Evolutionary conservation across 495 filamentous ascomycete species (phyloP).

Genomic region (Schizothecium vesticola): DNA sequence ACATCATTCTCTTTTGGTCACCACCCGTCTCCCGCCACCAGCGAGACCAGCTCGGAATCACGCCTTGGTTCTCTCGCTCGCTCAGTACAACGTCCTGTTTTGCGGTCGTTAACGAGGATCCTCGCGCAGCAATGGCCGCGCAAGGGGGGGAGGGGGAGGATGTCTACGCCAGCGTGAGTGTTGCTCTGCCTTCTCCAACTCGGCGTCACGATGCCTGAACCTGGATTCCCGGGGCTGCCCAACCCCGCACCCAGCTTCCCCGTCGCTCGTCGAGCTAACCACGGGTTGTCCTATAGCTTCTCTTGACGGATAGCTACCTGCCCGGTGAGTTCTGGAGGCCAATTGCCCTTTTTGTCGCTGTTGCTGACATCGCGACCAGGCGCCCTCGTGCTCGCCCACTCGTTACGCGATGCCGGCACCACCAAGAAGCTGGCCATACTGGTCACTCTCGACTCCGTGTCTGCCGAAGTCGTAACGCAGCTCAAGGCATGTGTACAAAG

Average conservation of each 20-base stretch:
- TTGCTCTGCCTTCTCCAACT: background rate
- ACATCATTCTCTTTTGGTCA: background rate
- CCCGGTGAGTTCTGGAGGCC: slow-evolving; percentile 57
- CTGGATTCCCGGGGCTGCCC: background rate
- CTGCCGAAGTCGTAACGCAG: slow-evolving; percentile 64
- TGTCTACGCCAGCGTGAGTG: slow-evolving; percentile 52
- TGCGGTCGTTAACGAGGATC: slow-evolving; percentile 16
- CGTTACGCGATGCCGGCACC: slow-evolving; percentile 85
- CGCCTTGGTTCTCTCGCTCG: background rate
- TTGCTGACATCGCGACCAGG: slow-evolving; percentile 47
- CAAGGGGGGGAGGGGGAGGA: slow-evolving; percentile 39
- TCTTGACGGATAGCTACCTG: slow-evolving; percentile 84
- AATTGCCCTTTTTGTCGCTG: slow-evolving; percentile 11
- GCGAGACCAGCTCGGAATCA: background rate
- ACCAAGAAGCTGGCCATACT: slow-evolving; percentile 80
- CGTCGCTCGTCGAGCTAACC: slow-evolving; percentile 25
- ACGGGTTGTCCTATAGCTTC: slow-evolving; percentile 52
- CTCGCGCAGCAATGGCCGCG: slow-evolving; percentile 22
- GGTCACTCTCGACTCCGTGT: slow-evolving; percentile 71
- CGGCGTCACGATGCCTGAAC: background rate
- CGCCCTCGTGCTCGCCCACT: slow-evolving; percentile 90
- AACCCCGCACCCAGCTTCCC: background rate
- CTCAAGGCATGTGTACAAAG: slow-evolving; percentile 51
- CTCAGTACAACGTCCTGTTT: background rate
- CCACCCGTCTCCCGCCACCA: background rate